phyloP scores from a whole-genome alignment of 495 filamentous ascomycete genomes.

The Xylaria cubensis region DNA sequence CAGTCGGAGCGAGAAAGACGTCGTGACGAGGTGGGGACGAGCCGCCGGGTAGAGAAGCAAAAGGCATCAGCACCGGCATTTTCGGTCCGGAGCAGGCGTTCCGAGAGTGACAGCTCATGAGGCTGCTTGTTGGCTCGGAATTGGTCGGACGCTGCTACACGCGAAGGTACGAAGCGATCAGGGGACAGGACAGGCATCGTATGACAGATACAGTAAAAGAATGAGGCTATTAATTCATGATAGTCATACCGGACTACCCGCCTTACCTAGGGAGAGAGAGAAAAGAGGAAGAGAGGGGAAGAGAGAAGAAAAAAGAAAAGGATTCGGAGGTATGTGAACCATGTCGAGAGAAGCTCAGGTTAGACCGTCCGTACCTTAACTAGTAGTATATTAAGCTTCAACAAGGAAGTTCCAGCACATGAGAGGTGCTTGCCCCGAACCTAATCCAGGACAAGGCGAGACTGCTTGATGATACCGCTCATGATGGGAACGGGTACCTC shows the following conservation, averaged over 20 bases:
- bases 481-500: neutral
- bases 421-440: conserved; percentile 3
- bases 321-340: conserved; percentile 14
- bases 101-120: conserved; percentile 63
- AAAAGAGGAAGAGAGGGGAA: neutral
- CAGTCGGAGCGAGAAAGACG: conserved; percentile 41
- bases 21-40: conserved; percentile 43
- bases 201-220: conserved; percentile 39
- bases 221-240: conserved; percentile 37
- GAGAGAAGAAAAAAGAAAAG: conserved; percentile 10
- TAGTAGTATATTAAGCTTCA: neutral
- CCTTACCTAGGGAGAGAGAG: conserved; percentile 31
- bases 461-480: neutral
- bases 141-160: conserved; percentile 55
- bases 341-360: neutral
- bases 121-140: conserved; percentile 71
- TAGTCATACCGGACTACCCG: conserved; percentile 24
- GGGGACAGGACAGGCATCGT: conserved; percentile 47
- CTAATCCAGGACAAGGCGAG: neutral
- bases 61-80: conserved; percentile 71
- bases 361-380: neutral
- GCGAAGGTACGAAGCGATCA: conserved; percentile 75
- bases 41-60: conserved; percentile 51
- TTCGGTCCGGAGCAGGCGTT: conserved; percentile 66
- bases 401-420: neutral